phyloP scores from a whole-genome alignment of 345 rosid genomes.

The Odontarrhena argentea region DNA sequence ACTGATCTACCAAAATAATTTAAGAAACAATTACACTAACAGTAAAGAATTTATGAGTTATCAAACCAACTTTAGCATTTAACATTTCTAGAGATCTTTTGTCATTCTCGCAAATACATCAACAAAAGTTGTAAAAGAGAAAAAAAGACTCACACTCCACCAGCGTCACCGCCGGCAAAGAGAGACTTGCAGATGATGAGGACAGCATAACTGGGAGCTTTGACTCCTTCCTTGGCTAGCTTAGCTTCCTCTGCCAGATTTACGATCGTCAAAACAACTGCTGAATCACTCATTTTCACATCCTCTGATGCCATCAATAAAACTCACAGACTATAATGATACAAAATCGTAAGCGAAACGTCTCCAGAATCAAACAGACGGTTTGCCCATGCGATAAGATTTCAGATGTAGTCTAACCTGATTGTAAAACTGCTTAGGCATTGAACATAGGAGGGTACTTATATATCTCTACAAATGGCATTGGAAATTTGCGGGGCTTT shows the following conservation, averaged over 20 bases:
- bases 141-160: constrained; percentile 78
- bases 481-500: constrained; percentile 8
- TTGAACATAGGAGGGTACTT: constrained; percentile 2
- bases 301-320: constrained; percentile 91
- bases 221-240: constrained; percentile 90
- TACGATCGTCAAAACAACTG: constrained; percentile 87
- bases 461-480: neutral
- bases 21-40: neutral
- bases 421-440: constrained; percentile 2
- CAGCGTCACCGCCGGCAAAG: constrained; percentile 94
- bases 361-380: constrained; percentile 97
- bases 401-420: constrained; percentile 10
- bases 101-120: neutral
- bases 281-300: constrained; percentile 80
- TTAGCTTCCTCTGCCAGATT: constrained; percentile 98
- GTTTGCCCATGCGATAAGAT: constrained; percentile 71
- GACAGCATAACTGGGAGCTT: constrained; percentile 77
- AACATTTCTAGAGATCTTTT: constrained; percentile 22
- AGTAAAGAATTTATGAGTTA: neutral
- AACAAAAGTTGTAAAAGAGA: too few relatives aligned
- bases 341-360: constrained; percentile 51
- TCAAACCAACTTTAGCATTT: neutral
- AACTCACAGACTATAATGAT: neutral
- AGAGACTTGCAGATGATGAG: constrained; percentile 92
- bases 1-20: constrained; percentile 1